Conservation (phyloP, 768 basidiomycete species). For the Agrocybe praecox region DNA sequence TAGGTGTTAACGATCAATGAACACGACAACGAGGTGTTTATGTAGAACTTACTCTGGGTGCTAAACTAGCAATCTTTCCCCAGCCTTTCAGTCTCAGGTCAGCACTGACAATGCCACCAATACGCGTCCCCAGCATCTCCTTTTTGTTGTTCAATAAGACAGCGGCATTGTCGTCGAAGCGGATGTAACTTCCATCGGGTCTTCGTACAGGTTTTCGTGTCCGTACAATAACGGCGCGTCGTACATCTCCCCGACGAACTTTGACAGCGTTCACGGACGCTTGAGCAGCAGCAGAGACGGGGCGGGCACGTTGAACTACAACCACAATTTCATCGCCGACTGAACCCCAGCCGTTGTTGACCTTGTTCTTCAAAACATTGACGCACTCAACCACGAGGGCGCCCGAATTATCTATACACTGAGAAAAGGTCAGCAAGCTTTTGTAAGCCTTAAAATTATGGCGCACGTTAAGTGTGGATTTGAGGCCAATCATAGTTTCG, state of each 20-base stretch:
- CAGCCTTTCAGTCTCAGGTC: slow-evolving; percentile 91
- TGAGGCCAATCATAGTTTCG: slow-evolving; percentile 87
- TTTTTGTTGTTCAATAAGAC: slow-evolving; percentile 94
- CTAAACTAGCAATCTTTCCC: slow-evolving; percentile 91
- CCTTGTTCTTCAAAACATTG: slow-evolving; percentile 94
- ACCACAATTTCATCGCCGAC: slow-evolving; percentile 97
- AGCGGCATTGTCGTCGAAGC: slow-evolving; percentile 97
- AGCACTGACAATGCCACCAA: slow-evolving; percentile 91
- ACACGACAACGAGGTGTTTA: not conserved
- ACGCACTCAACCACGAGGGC: slow-evolving; percentile 94
- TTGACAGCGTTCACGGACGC: slow-evolving; percentile 82
- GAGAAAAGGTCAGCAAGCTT: not conserved
- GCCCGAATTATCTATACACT: slow-evolving; percentile 98
- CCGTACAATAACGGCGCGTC: slow-evolving; percentile 94
- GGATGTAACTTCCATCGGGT: slow-evolving; percentile 84
- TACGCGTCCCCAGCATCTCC: slow-evolving; percentile 94
- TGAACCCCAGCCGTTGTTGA: slow-evolving; percentile 91
- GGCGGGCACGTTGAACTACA: slow-evolving; percentile 90
- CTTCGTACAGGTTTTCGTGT: slow-evolving; percentile 85
- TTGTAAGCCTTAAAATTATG: not conserved
- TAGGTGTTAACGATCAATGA: not conserved
- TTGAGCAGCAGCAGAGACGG: slow-evolving; percentile 66
- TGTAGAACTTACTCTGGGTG: slow-evolving; percentile 81
- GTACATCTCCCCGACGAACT: slow-evolving; percentile 90
- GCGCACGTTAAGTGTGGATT: slow-evolving; percentile 84